Conservation (phyloP, 768 basidiomycete species). For the Hericium rajendrae region DNA sequence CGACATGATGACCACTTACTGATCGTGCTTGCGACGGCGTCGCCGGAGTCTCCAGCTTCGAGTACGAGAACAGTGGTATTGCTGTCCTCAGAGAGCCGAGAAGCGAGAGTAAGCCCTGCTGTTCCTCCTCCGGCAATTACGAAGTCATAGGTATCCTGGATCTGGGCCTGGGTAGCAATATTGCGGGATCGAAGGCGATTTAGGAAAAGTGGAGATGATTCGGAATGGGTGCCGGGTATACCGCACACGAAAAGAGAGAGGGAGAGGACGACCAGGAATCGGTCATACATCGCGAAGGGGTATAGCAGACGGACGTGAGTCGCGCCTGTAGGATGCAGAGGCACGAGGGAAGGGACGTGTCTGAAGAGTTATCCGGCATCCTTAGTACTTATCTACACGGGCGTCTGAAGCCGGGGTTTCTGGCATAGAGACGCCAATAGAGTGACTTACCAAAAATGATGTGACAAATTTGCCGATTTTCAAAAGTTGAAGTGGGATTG, state of each 20-base stretch:
- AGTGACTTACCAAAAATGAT: no score
- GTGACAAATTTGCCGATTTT: no score
- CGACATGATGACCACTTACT: constrained; percentile 19
- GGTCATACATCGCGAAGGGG: not conserved
- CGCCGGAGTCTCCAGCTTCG: constrained; percentile 37
- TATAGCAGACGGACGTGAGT: not conserved
- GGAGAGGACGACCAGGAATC: not conserved
- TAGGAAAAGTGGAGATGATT: not conserved
- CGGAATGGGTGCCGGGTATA: not conserved
- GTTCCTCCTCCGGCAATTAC: constrained; percentile 41
- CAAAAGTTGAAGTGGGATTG: no score
- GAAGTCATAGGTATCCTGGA: constrained; percentile 41
- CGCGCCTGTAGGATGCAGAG: no score
- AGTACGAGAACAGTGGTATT: constrained; percentile 35
- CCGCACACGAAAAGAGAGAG: not conserved
- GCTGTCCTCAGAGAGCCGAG: constrained; percentile 35
- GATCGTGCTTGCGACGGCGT: constrained; percentile 25
- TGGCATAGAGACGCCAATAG: no score
- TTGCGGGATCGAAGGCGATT: constrained; percentile 18
- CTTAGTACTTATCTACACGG: no score
- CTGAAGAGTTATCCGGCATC: no score
- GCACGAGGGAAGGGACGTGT: no score
- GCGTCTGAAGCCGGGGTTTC: no score
- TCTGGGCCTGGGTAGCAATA: constrained; percentile 30
- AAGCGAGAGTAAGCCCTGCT: constrained; percentile 37